These are phyloP conservation scores for Periglandula ipomoeae DNA, from an alignment of 2,329 filamentous ascomycete genomes.

Conservation along the genomic window DNA sequence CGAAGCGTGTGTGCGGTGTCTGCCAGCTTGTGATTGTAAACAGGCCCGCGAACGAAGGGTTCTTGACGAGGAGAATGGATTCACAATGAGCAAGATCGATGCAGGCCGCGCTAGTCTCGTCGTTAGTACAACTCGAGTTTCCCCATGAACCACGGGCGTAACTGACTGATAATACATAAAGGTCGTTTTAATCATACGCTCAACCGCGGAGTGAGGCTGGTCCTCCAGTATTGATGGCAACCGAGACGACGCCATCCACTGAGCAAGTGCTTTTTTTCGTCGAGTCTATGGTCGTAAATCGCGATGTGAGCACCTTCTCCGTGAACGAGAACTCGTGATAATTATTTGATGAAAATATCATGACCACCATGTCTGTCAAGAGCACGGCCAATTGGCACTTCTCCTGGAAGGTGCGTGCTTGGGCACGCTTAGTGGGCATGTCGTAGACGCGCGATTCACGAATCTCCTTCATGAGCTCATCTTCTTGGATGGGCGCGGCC, in stretches of 20 bases:
- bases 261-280: slow-evolving; percentile 1
- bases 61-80: background rate
- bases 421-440: background rate
- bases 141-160: too few species aligned
- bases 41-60: background rate
- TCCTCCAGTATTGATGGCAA: background rate
- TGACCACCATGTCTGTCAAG: background rate
- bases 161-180: slow-evolving; percentile 3
- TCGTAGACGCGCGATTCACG: background rate
- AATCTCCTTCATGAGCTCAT: background rate
- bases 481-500: background rate
- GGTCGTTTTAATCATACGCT: background rate
- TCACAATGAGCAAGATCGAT: slow-evolving; percentile 1
- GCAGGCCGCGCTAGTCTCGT: slow-evolving; percentile 1
- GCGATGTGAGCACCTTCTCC: background rate
- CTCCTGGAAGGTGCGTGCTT: background rate
- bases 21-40: background rate
- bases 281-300: background rate
- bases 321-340: background rate
- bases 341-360: background rate
- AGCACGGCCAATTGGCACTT: background rate
- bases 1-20: background rate
- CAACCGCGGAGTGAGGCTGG: background rate
- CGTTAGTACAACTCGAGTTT: too few species aligned
- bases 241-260: background rate